Evolutionary conservation across 176 grass and related monocot genomes (phyloP).

Genomic region (Cymbopogon citratus): DNA sequence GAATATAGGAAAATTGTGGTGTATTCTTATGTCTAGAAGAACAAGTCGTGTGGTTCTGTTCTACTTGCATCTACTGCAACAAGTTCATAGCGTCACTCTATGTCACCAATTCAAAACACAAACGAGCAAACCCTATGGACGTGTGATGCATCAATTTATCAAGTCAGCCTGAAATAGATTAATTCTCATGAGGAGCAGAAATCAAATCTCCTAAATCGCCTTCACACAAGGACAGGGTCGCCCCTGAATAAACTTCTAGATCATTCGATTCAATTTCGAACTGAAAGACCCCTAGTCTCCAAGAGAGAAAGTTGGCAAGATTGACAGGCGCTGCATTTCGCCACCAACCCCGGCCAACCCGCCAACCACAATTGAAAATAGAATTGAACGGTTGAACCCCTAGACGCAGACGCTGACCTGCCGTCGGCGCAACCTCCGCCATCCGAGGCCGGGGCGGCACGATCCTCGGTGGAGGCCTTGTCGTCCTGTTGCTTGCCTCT

Average conservation of each 20-base stretch:
- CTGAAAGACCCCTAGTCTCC: background rate
- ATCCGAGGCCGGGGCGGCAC: background rate
- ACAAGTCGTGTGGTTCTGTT: background rate
- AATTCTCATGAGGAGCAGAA: too few relatives aligned
- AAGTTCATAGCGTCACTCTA: too few relatives aligned
- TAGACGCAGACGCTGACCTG: constrained; percentile 23
- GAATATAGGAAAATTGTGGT: too few relatives aligned
- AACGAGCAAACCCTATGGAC: too few relatives aligned
- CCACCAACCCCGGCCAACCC: background rate
- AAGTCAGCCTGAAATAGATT: too few relatives aligned
- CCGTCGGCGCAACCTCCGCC: background rate
- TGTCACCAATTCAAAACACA: too few relatives aligned
- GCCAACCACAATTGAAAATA: background rate
- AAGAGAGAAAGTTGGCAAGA: background rate
- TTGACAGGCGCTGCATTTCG: background rate
- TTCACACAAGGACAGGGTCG: background rate
- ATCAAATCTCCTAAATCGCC: too few relatives aligned
- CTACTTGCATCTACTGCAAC: background rate
- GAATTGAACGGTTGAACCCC: background rate
- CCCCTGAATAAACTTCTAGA: background rate
- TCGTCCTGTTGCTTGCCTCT: constrained; percentile 22
- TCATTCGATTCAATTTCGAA: background rate
- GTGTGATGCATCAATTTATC: too few relatives aligned
- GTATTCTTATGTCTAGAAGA: background rate
- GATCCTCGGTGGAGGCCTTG: background rate